Evolutionary conservation across 768 basidiomycete genomes (phyloP), one percentile per base, ranked within the genome.

Genomic region (Coprinopsis marcescibilis): DNA sequence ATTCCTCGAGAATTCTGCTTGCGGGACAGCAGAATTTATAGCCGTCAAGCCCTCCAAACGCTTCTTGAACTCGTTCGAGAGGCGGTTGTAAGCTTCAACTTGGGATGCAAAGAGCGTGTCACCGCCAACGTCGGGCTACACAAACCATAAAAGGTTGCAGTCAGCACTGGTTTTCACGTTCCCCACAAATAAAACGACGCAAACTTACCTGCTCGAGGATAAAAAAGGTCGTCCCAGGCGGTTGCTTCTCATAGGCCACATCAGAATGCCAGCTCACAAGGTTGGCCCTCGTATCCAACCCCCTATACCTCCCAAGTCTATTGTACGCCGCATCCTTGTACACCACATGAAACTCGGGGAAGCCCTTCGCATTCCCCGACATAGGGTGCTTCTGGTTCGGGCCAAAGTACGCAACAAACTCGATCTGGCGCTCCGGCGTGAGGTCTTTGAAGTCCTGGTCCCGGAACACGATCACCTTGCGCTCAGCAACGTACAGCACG

Each of bases 371-470:
- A 46, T 78, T 77, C 1, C 75, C 75, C 8, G 73, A 73, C 7
- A 67, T 72, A 2, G 72, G 72, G 47, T 74, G 71, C 35, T 60
- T 58, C 17, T 74, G 75, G 43, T 74, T 71, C 23, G 67, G 72
- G 6, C 72, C 73, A 48, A 71, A 75, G 47, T 71, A 66, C 27
- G 70, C 72, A 6, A 73, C 72, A 27, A 78, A 69, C 54, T 73
- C 77, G 49, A 78, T 72, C 51, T 78, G 78, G 45, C 66, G 59
- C 33, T 79, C 76, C 6, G 74, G 66, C 1, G 64, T 62, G n/a
- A 79, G 50, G 50, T 78, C 77, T 61, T 78, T 80, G 64, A 81
- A 79, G 58, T 81, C 74, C 52, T 81, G 80, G 60, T 80, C 71
- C 15, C 78, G 71, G 68, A 80, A 78, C 4, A 78, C 40, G 8